Evolutionary conservation across 2,329 filamentous ascomycete genomes (phyloP), one percentile per base, ranked within the genome.

Genomic region (Neonectria neomacrospora): DNA sequence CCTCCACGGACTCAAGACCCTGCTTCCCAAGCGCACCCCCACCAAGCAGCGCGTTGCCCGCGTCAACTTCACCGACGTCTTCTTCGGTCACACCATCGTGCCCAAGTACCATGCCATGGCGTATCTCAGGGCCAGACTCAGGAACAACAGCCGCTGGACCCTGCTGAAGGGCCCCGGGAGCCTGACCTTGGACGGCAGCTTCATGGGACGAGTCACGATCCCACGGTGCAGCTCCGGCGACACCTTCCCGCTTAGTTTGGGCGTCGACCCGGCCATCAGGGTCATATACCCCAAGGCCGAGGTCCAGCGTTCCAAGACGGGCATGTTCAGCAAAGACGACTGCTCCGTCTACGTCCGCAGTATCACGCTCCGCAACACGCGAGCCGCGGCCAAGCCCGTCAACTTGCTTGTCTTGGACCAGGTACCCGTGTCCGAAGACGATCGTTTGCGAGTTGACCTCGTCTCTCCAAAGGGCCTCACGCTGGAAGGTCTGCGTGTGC

Each of bases 141-240:
- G 80, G 54, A 90, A 90, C 74, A 78, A 74, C 16, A 86, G 83
- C 71, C 82, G 81, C 65, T 79, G 88, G 45, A 85, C 86, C 0
- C 79, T 90, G 7, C 82, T 89, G 20, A 79, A 79, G 53, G 88
- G 87, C 5, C 80, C 81, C 1, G 81, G 82, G 0, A 86, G 87
- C 5, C 78, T 90, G 8, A 89, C 86, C 0, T 82, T 90, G n/a
- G 88, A 91, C 71, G 86, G 86, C 3, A 82, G 81, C 9, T 90
- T 90, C 75, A 78, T 90, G 58, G 88, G 88, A 3, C 85, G 85
- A 58, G 82, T 83, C 2, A 78, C 73, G 1, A 78, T 90, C 34
- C 85, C 87, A 2, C 82, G 83, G 30, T 88, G 86, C 72, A 83
- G 81, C 48, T 78, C 86, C 0, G 85, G 86, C 39, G 85, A 87